Conservation (phyloP, 495 filamentous ascomycete genomes). For the Bombardia bombarda region DNA sequence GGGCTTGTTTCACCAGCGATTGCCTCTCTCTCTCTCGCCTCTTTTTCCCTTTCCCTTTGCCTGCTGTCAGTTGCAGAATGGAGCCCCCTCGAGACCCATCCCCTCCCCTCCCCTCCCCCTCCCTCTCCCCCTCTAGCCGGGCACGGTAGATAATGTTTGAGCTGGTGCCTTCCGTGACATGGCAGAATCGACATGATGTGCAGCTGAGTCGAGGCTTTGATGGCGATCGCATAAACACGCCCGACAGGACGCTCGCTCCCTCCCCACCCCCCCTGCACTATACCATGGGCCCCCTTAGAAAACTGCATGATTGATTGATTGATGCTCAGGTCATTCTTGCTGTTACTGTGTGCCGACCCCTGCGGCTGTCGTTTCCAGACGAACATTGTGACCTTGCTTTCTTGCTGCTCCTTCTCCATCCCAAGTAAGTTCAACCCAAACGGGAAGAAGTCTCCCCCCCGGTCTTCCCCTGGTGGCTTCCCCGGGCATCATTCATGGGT, state of each 20-base stretch:
- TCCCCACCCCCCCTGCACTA: too few species aligned
- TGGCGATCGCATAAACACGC: constrained; percentile 1
- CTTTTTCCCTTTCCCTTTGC: background rate
- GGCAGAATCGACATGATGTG: constrained; percentile 3
- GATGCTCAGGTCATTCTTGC: too few species aligned
- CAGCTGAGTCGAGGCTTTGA: background rate
- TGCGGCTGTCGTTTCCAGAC: too few species aligned
- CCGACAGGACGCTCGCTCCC: background rate
- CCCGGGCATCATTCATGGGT: too few species aligned
- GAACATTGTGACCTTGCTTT: too few species aligned
- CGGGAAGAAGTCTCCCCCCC: too few species aligned
- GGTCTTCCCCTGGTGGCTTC: too few species aligned
- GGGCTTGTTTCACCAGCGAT: background rate
- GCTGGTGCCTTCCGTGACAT: background rate
- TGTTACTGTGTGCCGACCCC: too few species aligned
- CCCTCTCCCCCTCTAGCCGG: background rate
- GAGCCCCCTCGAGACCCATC: background rate
- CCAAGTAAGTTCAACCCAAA: too few species aligned
- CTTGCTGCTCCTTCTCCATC: too few species aligned
- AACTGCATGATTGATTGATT: too few species aligned
- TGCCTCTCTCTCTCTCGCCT: background rate
- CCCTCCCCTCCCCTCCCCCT: background rate
- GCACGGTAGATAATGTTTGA: background rate
- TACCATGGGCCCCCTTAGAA: too few species aligned
- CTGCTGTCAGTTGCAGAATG: background rate